phyloP scores from a whole-genome alignment of 140 eudicot species.

The Senecio squalidus region DNA sequence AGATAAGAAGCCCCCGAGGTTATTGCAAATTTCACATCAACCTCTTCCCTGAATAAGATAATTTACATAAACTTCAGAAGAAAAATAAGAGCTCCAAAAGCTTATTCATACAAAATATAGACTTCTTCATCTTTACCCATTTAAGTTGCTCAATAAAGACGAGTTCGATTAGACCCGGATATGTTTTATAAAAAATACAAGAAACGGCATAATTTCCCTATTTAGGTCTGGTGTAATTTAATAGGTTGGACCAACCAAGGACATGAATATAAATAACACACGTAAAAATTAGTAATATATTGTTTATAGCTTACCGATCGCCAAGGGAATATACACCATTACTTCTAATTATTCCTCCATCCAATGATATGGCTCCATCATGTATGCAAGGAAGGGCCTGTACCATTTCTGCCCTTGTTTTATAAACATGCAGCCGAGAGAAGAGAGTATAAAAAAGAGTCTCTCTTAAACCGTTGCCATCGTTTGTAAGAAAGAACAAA shows the following conservation, averaged over 20 bases:
- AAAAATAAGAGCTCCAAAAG: not conserved
- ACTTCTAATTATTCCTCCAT: slow-evolving; percentile 70
- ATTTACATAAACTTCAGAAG: not conserved
- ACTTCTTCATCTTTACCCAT: no score
- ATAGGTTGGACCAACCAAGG: not conserved
- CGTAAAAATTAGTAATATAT: not conserved
- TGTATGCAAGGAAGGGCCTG: slow-evolving; percentile 54
- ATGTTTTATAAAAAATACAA: no score
- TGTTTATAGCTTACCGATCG: slow-evolving; percentile 33
- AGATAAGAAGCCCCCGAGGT: slow-evolving; percentile 32
- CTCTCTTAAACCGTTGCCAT: slow-evolving; percentile 84
- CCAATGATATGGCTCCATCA: slow-evolving; percentile 82
- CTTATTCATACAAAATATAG: no score
- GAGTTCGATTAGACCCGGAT: no score
- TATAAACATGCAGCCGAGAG: slow-evolving; percentile 70
- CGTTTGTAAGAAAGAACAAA: slow-evolving; percentile 39
- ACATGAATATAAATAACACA: not conserved
- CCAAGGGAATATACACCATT: slow-evolving; percentile 49
- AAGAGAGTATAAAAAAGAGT: slow-evolving; percentile 86
- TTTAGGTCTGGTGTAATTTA: not conserved
- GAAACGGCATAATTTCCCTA: not conserved
- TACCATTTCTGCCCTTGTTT: slow-evolving; percentile 59
- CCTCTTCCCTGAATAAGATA: slow-evolving; percentile 43
- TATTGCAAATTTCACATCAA: slow-evolving; percentile 56
- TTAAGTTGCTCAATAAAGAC: no score